These are phyloP conservation scores for Mucor sp. DNA, from an alignment of 371 early-diverging fungal genomes.

Conservation along the genomic window DNA sequence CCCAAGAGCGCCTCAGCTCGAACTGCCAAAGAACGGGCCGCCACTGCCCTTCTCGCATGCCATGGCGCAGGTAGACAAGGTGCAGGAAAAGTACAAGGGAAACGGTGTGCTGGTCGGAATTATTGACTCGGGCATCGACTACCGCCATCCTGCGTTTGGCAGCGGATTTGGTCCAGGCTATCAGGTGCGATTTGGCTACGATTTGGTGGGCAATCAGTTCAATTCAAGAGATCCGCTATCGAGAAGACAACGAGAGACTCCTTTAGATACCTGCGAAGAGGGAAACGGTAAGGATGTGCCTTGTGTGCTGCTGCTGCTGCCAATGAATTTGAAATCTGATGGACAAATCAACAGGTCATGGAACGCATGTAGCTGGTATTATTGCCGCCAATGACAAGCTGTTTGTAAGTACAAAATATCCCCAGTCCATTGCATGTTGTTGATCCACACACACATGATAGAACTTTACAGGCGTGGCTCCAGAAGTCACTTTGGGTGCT, in stretches of 20 bases:
- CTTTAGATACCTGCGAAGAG: slow-evolving; percentile 22
- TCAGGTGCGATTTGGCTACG: slow-evolving; percentile 58
- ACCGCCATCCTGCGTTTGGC: slow-evolving; percentile 71
- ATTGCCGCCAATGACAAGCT: slow-evolving; percentile 57
- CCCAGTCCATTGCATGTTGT: background rate
- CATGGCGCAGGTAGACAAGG: slow-evolving; percentile 63
- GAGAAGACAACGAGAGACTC: slow-evolving; percentile 8
- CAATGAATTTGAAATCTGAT: background rate
- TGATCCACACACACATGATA: background rate
- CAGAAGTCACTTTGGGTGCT: slow-evolving; percentile 60
- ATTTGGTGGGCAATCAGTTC: slow-evolving; percentile 54
- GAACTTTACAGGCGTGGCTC: slow-evolving; percentile 68
- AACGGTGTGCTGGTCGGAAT: slow-evolving; percentile 68
- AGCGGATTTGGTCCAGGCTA: slow-evolving; percentile 65
- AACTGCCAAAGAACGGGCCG: background rate
- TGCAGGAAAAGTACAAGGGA: slow-evolving; percentile 56
- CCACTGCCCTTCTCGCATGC: slow-evolving; percentile 36
- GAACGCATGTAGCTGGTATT: slow-evolving; percentile 74
- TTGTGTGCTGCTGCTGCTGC: background rate
- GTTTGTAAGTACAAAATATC: slow-evolving; percentile 23
- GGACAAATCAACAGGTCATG: slow-evolving; percentile 39
- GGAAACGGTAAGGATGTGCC: slow-evolving; percentile 15
- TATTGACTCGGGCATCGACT: slow-evolving; percentile 73
- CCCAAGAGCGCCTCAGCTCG: background rate
- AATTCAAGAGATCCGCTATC: slow-evolving; percentile 17